phyloP scores from a whole-genome alignment of 306 rosid genomes.

The Pterocarpus santalinus region DNA sequence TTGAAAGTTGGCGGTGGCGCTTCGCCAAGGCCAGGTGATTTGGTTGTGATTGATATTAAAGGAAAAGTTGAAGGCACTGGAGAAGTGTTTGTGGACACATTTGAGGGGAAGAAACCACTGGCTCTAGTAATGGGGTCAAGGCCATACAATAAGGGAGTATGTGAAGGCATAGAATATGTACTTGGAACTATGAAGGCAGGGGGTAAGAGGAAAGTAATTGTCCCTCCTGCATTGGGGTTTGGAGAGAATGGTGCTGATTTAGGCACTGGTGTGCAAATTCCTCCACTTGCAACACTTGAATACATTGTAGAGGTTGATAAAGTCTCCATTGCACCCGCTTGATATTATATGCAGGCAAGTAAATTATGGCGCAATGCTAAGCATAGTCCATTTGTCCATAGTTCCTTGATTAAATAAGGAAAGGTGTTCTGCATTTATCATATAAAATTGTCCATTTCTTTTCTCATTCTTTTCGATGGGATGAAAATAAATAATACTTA shows the following conservation, averaged over 20 bases:
- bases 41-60: slow-evolving; percentile 81
- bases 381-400: neutral
- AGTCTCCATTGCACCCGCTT: slow-evolving; percentile 95
- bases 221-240: slow-evolving; percentile 83
- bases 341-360: slow-evolving; percentile 26
- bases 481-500: no score
- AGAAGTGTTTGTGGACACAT: slow-evolving; percentile 86
- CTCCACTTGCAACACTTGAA: slow-evolving; percentile 84
- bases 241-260: slow-evolving; percentile 87
- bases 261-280: slow-evolving; percentile 78
- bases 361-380: neutral
- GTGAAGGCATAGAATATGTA: slow-evolving; percentile 89
- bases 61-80: slow-evolving; percentile 66
- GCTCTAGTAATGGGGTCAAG: slow-evolving; percentile 91
- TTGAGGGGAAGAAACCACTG: slow-evolving; percentile 71
- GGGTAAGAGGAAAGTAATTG: slow-evolving; percentile 75
- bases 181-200: slow-evolving; percentile 84
- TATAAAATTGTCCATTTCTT: neutral
- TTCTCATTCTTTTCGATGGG: no score
- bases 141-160: slow-evolving; percentile 88
- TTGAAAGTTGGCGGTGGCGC: slow-evolving; percentile 80
- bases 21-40: slow-evolving; percentile 74
- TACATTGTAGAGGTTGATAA: slow-evolving; percentile 81
- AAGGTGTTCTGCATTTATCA: slow-evolving; percentile 20
- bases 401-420: slow-evolving; percentile 15